A percentile compares a stretch with the other conserved stretches of the same genome.
Evolutionary conservation across 2,329 filamentous ascomycete genomes (phyloP).

Genomic region (Domatiomyces globalis): DNA sequence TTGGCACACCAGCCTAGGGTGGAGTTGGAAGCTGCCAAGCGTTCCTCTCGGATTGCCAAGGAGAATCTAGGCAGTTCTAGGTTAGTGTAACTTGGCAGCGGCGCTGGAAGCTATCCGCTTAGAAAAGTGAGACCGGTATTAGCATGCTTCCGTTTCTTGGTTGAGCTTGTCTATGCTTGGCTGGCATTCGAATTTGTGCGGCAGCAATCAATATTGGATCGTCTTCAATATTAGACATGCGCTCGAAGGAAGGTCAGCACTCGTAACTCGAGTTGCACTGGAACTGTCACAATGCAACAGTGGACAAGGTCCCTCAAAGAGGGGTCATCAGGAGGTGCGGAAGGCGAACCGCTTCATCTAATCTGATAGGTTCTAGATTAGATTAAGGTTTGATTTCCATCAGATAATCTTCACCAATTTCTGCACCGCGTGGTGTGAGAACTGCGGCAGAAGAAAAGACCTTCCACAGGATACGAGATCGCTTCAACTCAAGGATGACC

Average conservation of each 20-base stretch:
- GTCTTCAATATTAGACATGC: background rate
- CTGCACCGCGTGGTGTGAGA: background rate
- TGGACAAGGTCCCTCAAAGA: background rate
- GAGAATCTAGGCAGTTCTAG: too few species aligned
- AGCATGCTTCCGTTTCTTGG: background rate
- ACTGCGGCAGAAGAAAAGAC: background rate
- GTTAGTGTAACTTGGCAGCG: background rate
- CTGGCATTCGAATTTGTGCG: background rate
- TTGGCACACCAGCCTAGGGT: too few species aligned
- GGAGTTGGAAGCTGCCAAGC: too few species aligned
- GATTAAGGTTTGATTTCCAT: background rate
- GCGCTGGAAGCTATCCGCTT: too few species aligned
- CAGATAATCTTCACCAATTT: background rate
- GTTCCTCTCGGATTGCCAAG: too few species aligned
- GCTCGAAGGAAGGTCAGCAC: background rate
- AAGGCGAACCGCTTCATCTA: background rate
- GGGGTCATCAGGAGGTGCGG: background rate
- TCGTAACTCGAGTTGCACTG: background rate
- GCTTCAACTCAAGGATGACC: too few species aligned
- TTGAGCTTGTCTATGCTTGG: background rate
- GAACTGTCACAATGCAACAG: background rate
- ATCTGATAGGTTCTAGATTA: background rate
- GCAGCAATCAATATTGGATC: background rate
- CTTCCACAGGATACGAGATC: too few species aligned
- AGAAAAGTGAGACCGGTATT: too few species aligned